A percentile compares a stretch with the other conserved stretches of the same genome.
phyloP scores from a whole-genome alignment of 257 asterid genomes.

The Avicennia marina region DNA sequence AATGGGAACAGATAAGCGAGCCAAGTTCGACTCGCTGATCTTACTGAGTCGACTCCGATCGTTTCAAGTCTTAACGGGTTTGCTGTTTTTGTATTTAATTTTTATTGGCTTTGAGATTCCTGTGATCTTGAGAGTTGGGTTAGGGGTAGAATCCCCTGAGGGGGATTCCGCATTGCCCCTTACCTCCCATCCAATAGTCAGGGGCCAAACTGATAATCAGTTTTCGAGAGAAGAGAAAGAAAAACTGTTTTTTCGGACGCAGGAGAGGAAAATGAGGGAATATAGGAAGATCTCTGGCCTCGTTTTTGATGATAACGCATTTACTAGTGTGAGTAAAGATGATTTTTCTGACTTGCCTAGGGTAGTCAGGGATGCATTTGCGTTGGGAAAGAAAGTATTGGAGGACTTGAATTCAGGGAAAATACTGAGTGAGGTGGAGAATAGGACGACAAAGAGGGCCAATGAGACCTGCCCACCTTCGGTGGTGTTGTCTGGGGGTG shows the following conservation, averaged over 20 bases:
- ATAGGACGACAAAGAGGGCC: conserved; percentile 15
- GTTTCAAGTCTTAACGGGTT: conserved; percentile 58
- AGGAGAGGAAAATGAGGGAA: conserved; percentile 39
- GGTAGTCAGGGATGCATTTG: conserved; percentile 70
- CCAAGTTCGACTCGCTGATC: conserved; percentile 61
- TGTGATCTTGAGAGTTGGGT: conserved; percentile 58
- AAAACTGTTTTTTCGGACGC: conserved; percentile 18
- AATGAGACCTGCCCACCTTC: conserved; percentile 65
- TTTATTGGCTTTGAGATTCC: conserved; percentile 72
- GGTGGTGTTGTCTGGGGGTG: conserved; percentile 41
- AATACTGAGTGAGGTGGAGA: conserved; percentile 30
- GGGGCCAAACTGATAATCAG: conserved; percentile 29
- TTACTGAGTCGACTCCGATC: conserved; percentile 74
- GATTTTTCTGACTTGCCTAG: conserved; percentile 59
- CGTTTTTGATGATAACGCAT: conserved; percentile 51
- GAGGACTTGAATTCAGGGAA: conserved; percentile 62
- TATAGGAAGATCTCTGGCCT: conserved; percentile 55
- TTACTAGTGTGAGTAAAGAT: conserved; percentile 44
- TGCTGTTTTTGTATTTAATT: conserved; percentile 59
- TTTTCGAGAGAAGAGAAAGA: conserved; percentile 29
- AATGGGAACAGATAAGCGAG: conserved; percentile 48
- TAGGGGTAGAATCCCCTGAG: conserved; percentile 52
- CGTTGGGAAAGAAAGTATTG: conserved; percentile 49
- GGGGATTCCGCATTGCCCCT: conserved; percentile 32
- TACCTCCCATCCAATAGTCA: conserved; percentile 26